Evolutionary conservation across 2,329 filamentous ascomycete species (phyloP), one percentile per base, ranked within the genome.

Genomic region (Aspergillus uvarum): DNA sequence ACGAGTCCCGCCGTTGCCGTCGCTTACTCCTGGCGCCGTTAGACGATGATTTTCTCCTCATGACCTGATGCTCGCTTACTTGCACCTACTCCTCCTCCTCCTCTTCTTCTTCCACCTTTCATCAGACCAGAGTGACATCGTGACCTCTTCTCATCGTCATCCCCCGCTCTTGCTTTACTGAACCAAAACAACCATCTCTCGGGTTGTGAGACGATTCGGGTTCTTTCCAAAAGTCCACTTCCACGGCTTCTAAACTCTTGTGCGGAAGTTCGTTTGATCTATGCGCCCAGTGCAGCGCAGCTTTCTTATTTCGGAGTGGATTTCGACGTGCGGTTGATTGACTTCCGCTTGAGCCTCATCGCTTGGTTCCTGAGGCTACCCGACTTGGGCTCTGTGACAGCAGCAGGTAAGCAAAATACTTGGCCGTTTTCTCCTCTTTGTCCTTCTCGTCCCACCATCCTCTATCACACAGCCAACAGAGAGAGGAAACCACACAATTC

Each of bases 261-360:
- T 24, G 53, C 42, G 53, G 24, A 55, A 32, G 53, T 38, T 55
- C 21, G 21, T 29, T 55, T 55, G 42, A 48, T 55, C 44, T 47
- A 48, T 48, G 53, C 53, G 53, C 53, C n/a, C 53, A n/a, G 53
- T 55, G 44, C 42, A 47, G 53, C 16, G 53, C 42, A 47, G 53
- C 11, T 44, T 44, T 55, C n/a, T 8, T 48, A 8, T 29, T 29
- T 12, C 10, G 47, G 53, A 32, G 26, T 55, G 53, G 21, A 47
- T 48, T 47, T 47, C 31, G 53, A 48, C 53, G 53, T 55, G 53
- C 42, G 21, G 47, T 47, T 44, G 38, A 31, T 44, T 44, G 38
- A 44, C 38, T 35, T 48, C 38, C 53, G 47, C 47, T 55, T 55
- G 53, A 55, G 53, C 53, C 53, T 55, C 53, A 55, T 55, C 42